Evolutionary conservation across 371 early-diverging fungal species (phyloP), one percentile per base, ranked within the genome.

Genomic region (Mucor sp.): DNA sequence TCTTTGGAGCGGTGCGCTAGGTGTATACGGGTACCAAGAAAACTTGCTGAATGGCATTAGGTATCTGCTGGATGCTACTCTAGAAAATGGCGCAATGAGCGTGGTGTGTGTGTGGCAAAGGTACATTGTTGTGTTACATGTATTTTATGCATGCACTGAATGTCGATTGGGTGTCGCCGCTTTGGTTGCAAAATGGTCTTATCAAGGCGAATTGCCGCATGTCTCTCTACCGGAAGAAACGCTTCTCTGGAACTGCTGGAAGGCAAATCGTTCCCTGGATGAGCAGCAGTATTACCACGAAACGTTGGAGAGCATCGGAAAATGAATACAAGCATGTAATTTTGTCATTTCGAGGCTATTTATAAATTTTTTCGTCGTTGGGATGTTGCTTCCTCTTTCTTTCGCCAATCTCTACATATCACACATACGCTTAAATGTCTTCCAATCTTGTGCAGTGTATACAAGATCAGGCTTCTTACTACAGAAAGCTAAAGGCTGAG

Each of bases 1-100:
- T 68, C 90, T 99, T 62, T 99, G 99, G 98, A 98, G 98, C 84
- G 98, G 96, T 5, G 97, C 97, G 39, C 88, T 92, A 61, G 99
- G 99, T 72, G 96, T 97, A 57, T 98, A 97, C 81, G 99, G 98
- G 86, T 94, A 75, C 73, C 74, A 58, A 73, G 67, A 23, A 6
- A 5, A 4, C 19, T 44, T 44, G 0, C 6, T 5, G 5, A 0
- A 4, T 7, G 44, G 44, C 5, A 44, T 19, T 19, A 44, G 3
- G 17, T 2, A 19, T 19, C 19, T n/a, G 6, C 3, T 44, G 19
- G n/a, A n/a, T 2, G 17, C 7, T 7, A 44, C n/a, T 19, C 2
- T 6, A 44, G n/a, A n/a, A n/a, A 44, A n/a, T 44, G 19, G 44
- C 19, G 43, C 43, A 43, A 17, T 43, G 43, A 43, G 14, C 5